A percentile compares a stretch with the other conserved stretches of the same genome.
These are phyloP conservation scores for Saccharomycopsis fibuligera DNA, from an alignment of 805 yeast genomes.

Conservation along the genomic window DNA sequence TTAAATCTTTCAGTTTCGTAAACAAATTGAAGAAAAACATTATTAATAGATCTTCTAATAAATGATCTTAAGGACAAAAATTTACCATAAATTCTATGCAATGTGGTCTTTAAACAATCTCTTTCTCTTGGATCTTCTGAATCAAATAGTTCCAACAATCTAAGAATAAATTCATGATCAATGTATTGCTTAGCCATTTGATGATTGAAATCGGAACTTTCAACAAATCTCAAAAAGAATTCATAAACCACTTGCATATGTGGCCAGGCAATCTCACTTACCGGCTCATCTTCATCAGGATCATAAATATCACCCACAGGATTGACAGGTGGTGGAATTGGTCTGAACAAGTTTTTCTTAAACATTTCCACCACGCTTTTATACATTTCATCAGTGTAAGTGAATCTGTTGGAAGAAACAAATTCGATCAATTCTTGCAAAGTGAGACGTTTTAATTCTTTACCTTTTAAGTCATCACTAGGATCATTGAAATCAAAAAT, in stretches of 20 bases:
- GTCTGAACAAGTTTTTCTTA: conserved; percentile 80
- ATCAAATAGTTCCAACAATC: conserved; percentile 83
- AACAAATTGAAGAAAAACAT: conserved; percentile 86
- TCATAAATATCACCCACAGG: conserved; percentile 95
- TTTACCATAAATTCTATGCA: conserved; percentile 95
- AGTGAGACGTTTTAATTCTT: conserved; percentile 83
- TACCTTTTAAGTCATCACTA: conserved; percentile 83
- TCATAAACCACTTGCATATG: conserved; percentile 97
- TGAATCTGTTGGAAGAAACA: conserved; percentile 73
- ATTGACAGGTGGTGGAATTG: conserved; percentile 97
- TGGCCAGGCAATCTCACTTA: conserved; percentile 95
- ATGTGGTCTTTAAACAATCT: conserved; percentile 88
- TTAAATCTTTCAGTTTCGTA: conserved; percentile 95
- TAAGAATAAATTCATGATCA: conserved; percentile 82
- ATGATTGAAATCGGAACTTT: conserved; percentile 91
- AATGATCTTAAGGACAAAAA: conserved; percentile 83
- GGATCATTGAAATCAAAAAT: conserved; percentile 94
- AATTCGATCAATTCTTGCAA: conserved; percentile 86
- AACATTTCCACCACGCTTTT: conserved; percentile 85
- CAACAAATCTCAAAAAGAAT: conserved; percentile 85
- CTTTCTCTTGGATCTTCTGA: conserved; percentile 96
- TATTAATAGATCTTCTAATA: conserved; percentile 84
- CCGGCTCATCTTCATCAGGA: conserved; percentile 99
- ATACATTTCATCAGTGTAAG: conserved; percentile 88
- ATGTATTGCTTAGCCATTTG: conserved; percentile 88